Evolutionary conservation across 768 basidiomycete genomes (phyloP).

Genomic region (Agrocybe pediades): DNA sequence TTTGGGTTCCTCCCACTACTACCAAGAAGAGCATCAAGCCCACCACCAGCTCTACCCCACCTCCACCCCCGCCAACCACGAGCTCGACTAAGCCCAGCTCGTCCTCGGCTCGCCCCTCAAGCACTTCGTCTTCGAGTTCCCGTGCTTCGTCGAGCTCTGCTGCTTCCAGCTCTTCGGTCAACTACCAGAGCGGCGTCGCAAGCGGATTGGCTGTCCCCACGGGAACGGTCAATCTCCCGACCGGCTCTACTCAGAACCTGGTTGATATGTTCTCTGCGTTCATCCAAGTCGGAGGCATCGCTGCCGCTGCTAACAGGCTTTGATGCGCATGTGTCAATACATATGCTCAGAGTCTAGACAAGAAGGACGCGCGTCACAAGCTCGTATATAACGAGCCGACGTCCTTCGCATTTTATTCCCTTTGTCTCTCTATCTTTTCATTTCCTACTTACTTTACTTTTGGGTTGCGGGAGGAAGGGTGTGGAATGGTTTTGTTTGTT

Average conservation of each 20-base stretch:
- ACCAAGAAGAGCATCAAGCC: slow-evolving; percentile 14
- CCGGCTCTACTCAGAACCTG: slow-evolving; percentile 20
- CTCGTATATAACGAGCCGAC: neutral
- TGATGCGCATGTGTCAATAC: slow-evolving; percentile 4
- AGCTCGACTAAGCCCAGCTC: slow-evolving; percentile 13
- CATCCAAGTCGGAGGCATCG: slow-evolving; percentile 35
- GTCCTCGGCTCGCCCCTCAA: slow-evolving; percentile 7
- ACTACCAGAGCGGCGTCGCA: slow-evolving; percentile 24
- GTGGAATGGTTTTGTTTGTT: no score
- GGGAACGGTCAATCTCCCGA: slow-evolving; percentile 21
- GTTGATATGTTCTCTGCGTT: slow-evolving; percentile 34
- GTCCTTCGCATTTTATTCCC: no score
- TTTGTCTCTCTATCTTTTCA: no score
- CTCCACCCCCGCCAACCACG: slow-evolving; percentile 6
- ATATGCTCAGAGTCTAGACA: no score
- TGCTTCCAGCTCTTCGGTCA: slow-evolving; percentile 21
- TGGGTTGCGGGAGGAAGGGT: no score
- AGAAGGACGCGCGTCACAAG: no score
- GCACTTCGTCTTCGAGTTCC: slow-evolving; percentile 3
- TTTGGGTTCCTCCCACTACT: slow-evolving; percentile 29
- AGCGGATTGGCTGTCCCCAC: slow-evolving; percentile 34
- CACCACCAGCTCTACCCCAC: slow-evolving; percentile 6
- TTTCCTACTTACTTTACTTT: no score
- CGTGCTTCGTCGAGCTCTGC: slow-evolving; percentile 25
- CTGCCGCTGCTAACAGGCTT: slow-evolving; percentile 28